Conservation (phyloP, 1,139 yeast genomes). For the Pichiaceae sp. region DNA sequence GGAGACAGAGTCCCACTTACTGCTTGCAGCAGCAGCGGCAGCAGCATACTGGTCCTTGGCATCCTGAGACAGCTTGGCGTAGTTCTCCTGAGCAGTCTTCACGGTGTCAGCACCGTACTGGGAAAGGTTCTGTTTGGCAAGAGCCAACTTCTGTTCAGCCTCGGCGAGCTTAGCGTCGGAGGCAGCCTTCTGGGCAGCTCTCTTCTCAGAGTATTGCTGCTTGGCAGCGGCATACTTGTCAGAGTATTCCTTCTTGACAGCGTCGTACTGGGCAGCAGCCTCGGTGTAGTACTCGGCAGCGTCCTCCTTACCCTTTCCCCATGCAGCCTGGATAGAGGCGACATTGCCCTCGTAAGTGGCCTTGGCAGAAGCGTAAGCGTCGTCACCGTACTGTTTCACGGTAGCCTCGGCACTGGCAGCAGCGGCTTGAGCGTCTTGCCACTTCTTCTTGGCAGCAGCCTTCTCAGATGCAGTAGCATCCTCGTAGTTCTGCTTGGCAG, state of each 20-base stretch:
- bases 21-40: constrained; percentile 3
- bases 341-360: background rate
- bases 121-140: constrained; percentile 1
- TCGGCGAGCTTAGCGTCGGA: constrained; percentile 57
- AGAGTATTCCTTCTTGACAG: background rate
- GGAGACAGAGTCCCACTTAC: background rate
- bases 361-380: background rate
- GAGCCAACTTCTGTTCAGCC: constrained; percentile 26
- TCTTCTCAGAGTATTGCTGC: background rate
- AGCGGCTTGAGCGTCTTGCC: constrained; percentile 3
- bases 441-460: constrained; percentile 7
- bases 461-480: background rate
- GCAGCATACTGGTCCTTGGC: constrained; percentile 6
- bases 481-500: constrained; percentile 20
- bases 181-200: constrained; percentile 19
- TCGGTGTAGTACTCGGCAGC: constrained; percentile 1
- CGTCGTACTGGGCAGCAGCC: constrained; percentile 2
- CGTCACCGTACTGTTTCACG: background rate
- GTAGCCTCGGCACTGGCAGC: background rate
- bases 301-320: constrained; percentile 5
- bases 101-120: background rate
- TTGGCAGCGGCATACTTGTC: too few species aligned
- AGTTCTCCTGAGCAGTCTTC: constrained; percentile 7
- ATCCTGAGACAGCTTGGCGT: background rate
- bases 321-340: constrained; percentile 3